These are phyloP conservation scores for Gossypium turneri DNA, from an alignment of 345 rosid genomes.

Conservation along the genomic window DNA sequence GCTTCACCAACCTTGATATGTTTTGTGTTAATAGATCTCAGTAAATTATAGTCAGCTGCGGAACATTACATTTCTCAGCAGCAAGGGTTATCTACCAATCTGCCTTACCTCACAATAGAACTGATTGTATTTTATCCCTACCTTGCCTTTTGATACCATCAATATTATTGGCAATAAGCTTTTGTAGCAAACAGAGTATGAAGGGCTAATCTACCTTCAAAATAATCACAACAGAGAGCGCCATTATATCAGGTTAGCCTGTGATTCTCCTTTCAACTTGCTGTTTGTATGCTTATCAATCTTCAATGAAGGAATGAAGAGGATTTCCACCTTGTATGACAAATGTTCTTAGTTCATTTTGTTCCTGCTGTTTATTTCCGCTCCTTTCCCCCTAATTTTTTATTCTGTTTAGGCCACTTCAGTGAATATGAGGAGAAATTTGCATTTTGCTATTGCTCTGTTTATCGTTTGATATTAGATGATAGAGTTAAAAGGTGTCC, in stretches of 20 bases:
- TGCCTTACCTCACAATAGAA: conserved; percentile 28
- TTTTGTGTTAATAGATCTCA: conserved; percentile 28
- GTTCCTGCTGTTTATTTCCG: not conserved
- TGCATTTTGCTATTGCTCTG: not conserved
- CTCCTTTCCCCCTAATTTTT: not conserved
- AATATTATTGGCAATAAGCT: conserved; percentile 27
- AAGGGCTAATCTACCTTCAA: not conserved
- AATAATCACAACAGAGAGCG: conserved; percentile 29
- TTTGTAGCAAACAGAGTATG: conserved; percentile 15
- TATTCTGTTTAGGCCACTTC: not conserved
- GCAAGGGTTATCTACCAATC: conserved; percentile 24
- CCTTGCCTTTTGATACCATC: not conserved
- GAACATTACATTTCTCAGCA: conserved; percentile 19
- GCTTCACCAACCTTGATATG: conserved; percentile 18
- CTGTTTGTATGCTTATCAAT: conserved; percentile 15
- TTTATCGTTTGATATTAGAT: not conserved
- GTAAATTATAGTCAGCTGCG: conserved; percentile 37
- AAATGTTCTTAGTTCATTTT: not conserved
- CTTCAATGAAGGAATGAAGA: conserved; percentile 6
- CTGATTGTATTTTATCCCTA: conserved; percentile 16
- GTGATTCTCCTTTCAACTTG: conserved; percentile 10
- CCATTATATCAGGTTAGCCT: conserved; percentile 18
- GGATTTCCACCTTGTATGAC: conserved; percentile 1
- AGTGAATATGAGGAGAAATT: not conserved
- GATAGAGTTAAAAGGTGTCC: not conserved